Evolutionary conservation across 768 basidiomycete genomes (phyloP).

Genomic region (Termitomyces titanicus): DNA sequence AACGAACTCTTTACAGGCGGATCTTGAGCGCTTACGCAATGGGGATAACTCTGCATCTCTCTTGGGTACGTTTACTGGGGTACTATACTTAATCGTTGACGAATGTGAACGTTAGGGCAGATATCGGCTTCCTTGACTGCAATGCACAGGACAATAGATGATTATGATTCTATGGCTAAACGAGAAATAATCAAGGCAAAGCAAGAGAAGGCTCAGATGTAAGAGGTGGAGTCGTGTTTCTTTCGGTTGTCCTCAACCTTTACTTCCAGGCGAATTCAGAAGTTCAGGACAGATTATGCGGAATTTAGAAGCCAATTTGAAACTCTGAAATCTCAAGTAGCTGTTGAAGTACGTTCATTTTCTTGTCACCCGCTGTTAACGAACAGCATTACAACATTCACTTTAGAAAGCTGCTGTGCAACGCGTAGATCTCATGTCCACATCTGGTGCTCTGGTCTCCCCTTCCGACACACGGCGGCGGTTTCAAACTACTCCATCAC

Average conservation of each 20-base stretch:
- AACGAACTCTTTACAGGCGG: constrained; percentile 82
- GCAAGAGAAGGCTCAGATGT: constrained; percentile 95
- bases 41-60: constrained; percentile 81
- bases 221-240: constrained; percentile 20
- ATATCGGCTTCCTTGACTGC: constrained; percentile 97
- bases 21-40: constrained; percentile 77
- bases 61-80: constrained; percentile 56
- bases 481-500: constrained; percentile 44
- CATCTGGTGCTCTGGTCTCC: constrained; percentile 34
- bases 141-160: constrained; percentile 91
- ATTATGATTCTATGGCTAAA: constrained; percentile 96
- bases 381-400: background rate
- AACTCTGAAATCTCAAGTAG: constrained; percentile 58
- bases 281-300: constrained; percentile 83
- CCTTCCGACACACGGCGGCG: constrained; percentile 66
- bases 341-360: constrained; percentile 37
- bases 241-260: background rate
- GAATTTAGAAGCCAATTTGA: constrained; percentile 86
- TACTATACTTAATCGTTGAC: constrained; percentile 10
- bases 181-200: constrained; percentile 95
- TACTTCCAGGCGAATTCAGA: constrained; percentile 76
- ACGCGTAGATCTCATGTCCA: constrained; percentile 62
- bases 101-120: constrained; percentile 65
- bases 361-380: background rate
- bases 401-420: constrained; percentile 56